Evolutionary conservation across 2,329 filamentous ascomycete genomes (phyloP), one percentile per base, ranked within the genome.

Genomic region (Blastomyces gilchristii): DNA sequence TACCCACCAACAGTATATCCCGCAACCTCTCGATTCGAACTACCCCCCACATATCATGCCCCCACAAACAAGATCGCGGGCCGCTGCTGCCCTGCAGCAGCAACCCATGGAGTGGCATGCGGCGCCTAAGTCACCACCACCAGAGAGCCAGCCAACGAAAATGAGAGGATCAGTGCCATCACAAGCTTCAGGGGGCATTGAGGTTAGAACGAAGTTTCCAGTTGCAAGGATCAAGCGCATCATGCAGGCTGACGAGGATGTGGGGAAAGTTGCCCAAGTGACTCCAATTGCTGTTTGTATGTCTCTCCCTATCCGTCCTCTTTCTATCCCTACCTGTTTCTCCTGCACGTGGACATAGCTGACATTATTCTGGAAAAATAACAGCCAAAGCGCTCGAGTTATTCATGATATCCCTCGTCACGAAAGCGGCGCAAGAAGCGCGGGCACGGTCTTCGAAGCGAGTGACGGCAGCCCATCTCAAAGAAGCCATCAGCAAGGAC

Each of bases 191-290:
- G 76, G 85, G 78, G 74, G 84, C 75, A 78, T 96, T 78, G 76
- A 91, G 53, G 91, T 99, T 69, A 90, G 86, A 76, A 97, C 93
- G 43, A 97, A 97, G 71, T 99, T 99, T 71, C 94, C 94, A 1
- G 96, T 96, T 41, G 94, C 94, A 16, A 85, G 94, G 66, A 99
- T 99, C 80, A 99, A 99, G 82, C 87, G 94, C 60, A 97, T 99
- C 71, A 97, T 99, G 94, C 94, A 99, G 78, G 93, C 93, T 12
- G 94, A 99, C 72, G 94, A 99, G 73, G 94, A 99, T 74, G 92
- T 99, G 0, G 94, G 94, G 66, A 99, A 99, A 78, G 94, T 99
- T 11, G 92, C 94, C 3, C 94, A 99, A 76, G 94, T 97, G 65
- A 97, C 94, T 0, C 93, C 93, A 18, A 95, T 96, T 63, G 94